Evolutionary conservation across 2,329 filamentous ascomycete species (phyloP), one percentile per base, ranked within the genome.

Genomic region (Botrytis cinerea): DNA sequence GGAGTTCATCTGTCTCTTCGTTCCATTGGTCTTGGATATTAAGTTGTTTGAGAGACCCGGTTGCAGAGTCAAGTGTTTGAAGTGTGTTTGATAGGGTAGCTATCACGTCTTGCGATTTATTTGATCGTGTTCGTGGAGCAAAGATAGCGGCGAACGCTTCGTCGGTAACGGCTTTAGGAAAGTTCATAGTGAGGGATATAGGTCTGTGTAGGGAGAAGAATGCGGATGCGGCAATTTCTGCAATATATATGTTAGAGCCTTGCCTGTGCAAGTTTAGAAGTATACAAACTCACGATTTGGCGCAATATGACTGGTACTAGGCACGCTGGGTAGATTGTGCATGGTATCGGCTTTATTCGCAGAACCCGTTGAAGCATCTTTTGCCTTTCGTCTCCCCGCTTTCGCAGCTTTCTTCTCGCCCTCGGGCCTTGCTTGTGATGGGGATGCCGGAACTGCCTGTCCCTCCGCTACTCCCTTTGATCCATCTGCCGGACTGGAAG

Each of bases 151-250:
- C 91, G 82, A 98, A 98, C 68, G 91, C 87, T 80, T 93, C 91
- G 75, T 92, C 86, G 70, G 88, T 90, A 63, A 94, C 88, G 32
- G 87, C 85, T 78, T 89, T 90, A 73, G 92, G 96, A 80, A 97
- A 91, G 77, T 92, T 91, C 78, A 91, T 91, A 68, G 91, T 94
- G 77, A 98, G 90, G 72, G 94, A 97, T 80, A 99, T 95, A 63
- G 96, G 96, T 75, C 96, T 91, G 84, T 99, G 94, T 77, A 97
- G 92, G 76, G 95, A 97, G 86, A 98, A 98, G 87, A 99, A 98
- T 74, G 92, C 92, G 12, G 95, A 96, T 63, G 97, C 86, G 76
- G 92, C 91, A 75, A 98, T 88, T 80, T 97, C 96, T 98, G 77
- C 8, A 76, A 64, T 66, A 12, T n/a, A 22, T 28, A 48, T 9